These are phyloP conservation scores for Stemphylium beticola DNA, from an alignment of 2,329 filamentous ascomycete genomes.

Conservation along the genomic window DNA sequence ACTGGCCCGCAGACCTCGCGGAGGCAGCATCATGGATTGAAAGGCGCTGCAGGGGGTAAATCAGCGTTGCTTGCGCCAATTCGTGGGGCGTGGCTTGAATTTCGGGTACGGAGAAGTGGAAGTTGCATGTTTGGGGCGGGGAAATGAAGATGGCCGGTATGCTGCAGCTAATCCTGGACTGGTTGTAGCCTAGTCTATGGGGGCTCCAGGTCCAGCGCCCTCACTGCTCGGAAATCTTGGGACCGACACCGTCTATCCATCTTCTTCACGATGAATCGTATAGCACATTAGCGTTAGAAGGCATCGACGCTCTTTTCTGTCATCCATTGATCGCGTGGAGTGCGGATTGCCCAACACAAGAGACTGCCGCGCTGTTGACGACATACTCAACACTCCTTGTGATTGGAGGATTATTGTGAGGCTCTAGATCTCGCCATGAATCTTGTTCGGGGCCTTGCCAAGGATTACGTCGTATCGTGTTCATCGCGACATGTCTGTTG, in stretches of 20 bases:
- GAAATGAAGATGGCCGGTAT: not conserved
- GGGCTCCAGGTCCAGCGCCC: not conserved
- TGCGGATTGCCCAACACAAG: not conserved
- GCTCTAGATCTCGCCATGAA: not conserved
- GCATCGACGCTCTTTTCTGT: not conserved
- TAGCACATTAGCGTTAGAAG: not conserved
- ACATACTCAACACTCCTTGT: not conserved
- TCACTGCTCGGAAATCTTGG: too few relatives aligned
- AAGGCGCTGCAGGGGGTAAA: not conserved
- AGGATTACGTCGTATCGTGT: not conserved
- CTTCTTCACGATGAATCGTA: too few relatives aligned
- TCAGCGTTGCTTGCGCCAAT: not conserved
- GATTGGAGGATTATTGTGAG: too few relatives aligned
- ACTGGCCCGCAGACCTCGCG: conserved; percentile 4
- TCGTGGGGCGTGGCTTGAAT: not conserved
- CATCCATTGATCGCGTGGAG: not conserved
- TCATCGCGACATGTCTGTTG: not conserved
- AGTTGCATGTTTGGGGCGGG: not conserved
- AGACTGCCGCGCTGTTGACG: not conserved
- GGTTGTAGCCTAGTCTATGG: not conserved
- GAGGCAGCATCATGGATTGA: conserved; percentile 15
- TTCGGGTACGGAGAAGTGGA: not conserved
- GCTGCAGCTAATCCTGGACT: not conserved
- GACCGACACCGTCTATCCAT: not conserved
- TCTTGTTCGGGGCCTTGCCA: not conserved